These are phyloP conservation scores for Talaromyces marneffei DNA, from an alignment of 2,329 filamentous ascomycete species.

Conservation along the genomic window DNA sequence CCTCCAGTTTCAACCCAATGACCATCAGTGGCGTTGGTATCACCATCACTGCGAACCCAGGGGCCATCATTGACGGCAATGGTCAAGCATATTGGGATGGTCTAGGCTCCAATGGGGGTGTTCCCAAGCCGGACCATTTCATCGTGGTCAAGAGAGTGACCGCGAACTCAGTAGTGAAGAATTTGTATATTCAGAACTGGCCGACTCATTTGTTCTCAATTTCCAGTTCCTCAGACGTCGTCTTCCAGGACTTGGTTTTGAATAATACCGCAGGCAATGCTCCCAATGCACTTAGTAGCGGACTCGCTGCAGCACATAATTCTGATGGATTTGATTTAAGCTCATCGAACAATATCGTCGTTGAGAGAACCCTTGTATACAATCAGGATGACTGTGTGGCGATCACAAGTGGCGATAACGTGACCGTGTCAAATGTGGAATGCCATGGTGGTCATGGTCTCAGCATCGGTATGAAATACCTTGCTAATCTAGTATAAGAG, in stretches of 20 bases:
- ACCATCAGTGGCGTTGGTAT: not conserved
- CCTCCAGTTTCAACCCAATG: not conserved
- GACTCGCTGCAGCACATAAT: not conserved
- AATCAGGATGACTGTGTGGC: not conserved
- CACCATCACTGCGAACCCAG: not conserved
- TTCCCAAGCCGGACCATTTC: not conserved
- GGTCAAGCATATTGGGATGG: slow-evolving; percentile 1
- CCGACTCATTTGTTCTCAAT: not conserved
- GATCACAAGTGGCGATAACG: not conserved
- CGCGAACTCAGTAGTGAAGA: not conserved
- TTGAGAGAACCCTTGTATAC: not conserved
- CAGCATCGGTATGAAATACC: not conserved
- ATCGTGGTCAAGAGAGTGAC: not conserved
- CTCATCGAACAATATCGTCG: not conserved
- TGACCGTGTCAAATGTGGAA: not conserved
- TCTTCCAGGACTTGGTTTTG: not conserved
- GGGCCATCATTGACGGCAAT: not conserved
- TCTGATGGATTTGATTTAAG: not conserved
- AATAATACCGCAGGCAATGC: not conserved
- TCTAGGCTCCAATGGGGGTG: not conserved
- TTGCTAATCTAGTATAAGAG: not conserved
- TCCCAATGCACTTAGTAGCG: not conserved
- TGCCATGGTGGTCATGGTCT: not conserved
- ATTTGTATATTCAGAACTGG: not conserved
- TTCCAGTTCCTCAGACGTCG: not conserved